Conservation (phyloP, 2,329 filamentous ascomycete species). For the Bipolaris bicolor region DNA sequence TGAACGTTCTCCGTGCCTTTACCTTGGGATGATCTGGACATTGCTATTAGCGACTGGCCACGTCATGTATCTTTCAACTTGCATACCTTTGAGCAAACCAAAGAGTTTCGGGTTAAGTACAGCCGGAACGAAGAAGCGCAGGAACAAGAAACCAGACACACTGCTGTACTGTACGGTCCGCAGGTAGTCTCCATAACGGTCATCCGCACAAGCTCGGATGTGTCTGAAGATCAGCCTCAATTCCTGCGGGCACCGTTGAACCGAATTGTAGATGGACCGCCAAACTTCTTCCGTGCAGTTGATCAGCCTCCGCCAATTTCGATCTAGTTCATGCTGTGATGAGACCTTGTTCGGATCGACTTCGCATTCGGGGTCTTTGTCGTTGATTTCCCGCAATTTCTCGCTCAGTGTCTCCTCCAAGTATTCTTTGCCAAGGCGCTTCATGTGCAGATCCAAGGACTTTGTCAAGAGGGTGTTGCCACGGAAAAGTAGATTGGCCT, state of each 20-base stretch:
- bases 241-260: constrained; percentile 76
- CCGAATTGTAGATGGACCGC: constrained; percentile 80
- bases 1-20: constrained; percentile 84
- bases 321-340: constrained; percentile 72
- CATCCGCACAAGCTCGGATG: constrained; percentile 88
- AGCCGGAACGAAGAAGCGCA: constrained; percentile 95
- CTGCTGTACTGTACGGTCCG: constrained; percentile 91
- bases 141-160: constrained; percentile 91
- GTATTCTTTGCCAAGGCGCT: constrained; percentile 89
- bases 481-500: constrained; percentile 93
- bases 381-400: constrained; percentile 87
- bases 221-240: constrained; percentile 87
- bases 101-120: constrained; percentile 95
- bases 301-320: constrained; percentile 82
- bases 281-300: constrained; percentile 81
- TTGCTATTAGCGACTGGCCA: constrained; percentile 14
- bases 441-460: constrained; percentile 94
- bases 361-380: constrained; percentile 89
- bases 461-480: constrained; percentile 95
- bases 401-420: constrained; percentile 85
- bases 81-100: constrained; percentile 74
- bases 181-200: constrained; percentile 91
- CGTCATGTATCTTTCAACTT: not conserved
- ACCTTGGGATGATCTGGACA: constrained; percentile 76
- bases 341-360: constrained; percentile 84